Conservation (phyloP, 176 grass and related monocot genomes). For the Dendrocalamus sinicus region DNA sequence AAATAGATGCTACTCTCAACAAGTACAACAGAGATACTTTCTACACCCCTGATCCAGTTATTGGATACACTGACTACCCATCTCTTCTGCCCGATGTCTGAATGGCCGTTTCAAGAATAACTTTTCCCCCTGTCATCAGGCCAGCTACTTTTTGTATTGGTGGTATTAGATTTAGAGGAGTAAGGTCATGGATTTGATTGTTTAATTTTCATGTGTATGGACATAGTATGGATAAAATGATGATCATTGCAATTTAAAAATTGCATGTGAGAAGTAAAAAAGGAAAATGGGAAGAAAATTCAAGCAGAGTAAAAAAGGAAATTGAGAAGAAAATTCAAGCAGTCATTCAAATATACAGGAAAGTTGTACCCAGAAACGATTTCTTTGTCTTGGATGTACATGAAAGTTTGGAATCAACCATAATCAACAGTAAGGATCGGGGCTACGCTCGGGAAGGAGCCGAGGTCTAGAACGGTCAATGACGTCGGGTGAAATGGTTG, state of each 20-base stretch:
- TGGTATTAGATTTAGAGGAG: slow-evolving; percentile 20
- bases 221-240: not conserved
- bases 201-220: slow-evolving; percentile 28
- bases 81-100: slow-evolving; percentile 50
- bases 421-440: no score
- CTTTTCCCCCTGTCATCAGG: not conserved
- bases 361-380: no score
- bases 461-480: no score
- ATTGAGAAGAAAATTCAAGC: not conserved
- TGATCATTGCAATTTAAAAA: not conserved
- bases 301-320: not conserved
- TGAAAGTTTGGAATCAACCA: no score
- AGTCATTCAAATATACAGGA: not conserved
- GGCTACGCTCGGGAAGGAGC: no score
- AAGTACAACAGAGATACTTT: slow-evolving; percentile 74
- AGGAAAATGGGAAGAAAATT: not conserved
- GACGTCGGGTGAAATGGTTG: no score
- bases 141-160: not conserved
- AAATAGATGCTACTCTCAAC: slow-evolving; percentile 70
- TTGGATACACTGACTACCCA: slow-evolving; percentile 75
- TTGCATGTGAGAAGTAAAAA: not conserved
- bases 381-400: no score
- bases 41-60: slow-evolving; percentile 68
- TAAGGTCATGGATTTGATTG: not conserved
- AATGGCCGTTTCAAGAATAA: not conserved